Percentiles rank a stretch among this genome's conserved stretches.
Evolutionary conservation across 805 yeast genomes (phyloP).

Genomic region (Metschnikowia cerradonensis): DNA sequence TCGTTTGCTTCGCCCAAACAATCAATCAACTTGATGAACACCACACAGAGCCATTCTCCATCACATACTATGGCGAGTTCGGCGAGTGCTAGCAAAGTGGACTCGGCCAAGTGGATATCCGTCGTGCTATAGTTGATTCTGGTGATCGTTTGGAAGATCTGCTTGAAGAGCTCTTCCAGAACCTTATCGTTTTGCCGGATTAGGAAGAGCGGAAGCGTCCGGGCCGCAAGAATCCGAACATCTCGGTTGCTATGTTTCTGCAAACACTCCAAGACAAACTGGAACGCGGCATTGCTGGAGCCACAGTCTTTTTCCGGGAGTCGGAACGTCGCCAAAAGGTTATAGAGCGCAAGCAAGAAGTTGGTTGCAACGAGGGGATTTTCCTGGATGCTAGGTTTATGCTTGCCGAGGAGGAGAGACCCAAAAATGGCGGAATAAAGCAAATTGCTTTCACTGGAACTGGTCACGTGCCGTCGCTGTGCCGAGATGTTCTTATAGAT

Average conservation of each 20-base stretch:
- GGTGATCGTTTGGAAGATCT: conserved; percentile 41
- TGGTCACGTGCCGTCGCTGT: conserved; percentile 21
- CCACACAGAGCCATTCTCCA: conserved; percentile 65
- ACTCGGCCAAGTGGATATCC: conserved; percentile 48
- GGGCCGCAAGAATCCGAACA: conserved; percentile 49
- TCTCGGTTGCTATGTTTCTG: conserved; percentile 45
- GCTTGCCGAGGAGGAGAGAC: conserved; percentile 14
- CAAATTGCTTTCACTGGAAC: conserved; percentile 19
- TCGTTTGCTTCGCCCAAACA: conserved; percentile 61
- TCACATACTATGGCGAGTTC: conserved; percentile 57
- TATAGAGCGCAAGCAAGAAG: conserved; percentile 45
- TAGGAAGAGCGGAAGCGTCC: conserved; percentile 53
- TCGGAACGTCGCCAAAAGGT: conserved; percentile 49
- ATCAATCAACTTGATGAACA: conserved; percentile 62
- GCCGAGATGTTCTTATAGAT: conserved; percentile 22
- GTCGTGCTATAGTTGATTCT: conserved; percentile 27
- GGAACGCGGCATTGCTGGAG: conserved; percentile 28
- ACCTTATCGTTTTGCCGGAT: conserved; percentile 30
- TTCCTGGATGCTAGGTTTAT: conserved; percentile 7
- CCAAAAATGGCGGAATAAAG: conserved; percentile 25
- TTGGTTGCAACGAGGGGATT: conserved; percentile 35
- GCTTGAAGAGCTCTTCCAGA: conserved; percentile 42
- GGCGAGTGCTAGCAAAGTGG: conserved; percentile 57
- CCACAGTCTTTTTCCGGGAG: conserved; percentile 37
- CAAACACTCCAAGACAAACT: conserved; percentile 39